These are phyloP conservation scores for Mycena epipterygia DNA, from an alignment of 768 basidiomycete species.

Conservation along the genomic window DNA sequence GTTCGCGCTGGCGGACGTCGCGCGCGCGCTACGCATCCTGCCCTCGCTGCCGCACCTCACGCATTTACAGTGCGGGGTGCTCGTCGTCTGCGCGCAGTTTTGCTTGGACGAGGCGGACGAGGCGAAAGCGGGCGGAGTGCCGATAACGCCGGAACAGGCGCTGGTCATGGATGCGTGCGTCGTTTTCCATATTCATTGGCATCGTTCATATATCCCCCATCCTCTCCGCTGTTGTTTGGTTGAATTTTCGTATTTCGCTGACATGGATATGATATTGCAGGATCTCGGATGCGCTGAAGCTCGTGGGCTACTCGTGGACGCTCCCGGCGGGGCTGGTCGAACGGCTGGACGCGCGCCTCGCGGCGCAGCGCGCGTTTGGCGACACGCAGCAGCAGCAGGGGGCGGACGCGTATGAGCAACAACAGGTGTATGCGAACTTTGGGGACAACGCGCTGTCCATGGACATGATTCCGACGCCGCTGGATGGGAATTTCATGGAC, in stretches of 20 bases:
- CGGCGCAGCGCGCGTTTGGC: background rate
- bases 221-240: too few relatives aligned
- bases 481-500: constrained; percentile 5
- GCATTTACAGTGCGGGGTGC: background rate
- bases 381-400: too few relatives aligned
- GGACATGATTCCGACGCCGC: constrained; percentile 17
- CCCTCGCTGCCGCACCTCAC: constrained; percentile 10
- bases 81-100: constrained; percentile 13
- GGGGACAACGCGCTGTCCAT: background rate
- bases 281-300: constrained; percentile 12
- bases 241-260: background rate
- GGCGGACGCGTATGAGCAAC: too few relatives aligned
- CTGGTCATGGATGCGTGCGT: constrained; percentile 13
- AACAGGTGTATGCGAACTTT: background rate
- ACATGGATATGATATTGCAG: background rate
- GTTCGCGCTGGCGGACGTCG: background rate
- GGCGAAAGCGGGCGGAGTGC: background rate
- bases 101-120: constrained; percentile 18
- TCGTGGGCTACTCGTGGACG: constrained; percentile 15
- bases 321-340: background rate
- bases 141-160: background rate
- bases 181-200: background rate
- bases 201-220: background rate
- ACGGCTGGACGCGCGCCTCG: background rate
- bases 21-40: background rate